These are phyloP conservation scores for Aureobasidium sp. DNA, from an alignment of 2,329 filamentous ascomycete genomes.

Conservation along the genomic window DNA sequence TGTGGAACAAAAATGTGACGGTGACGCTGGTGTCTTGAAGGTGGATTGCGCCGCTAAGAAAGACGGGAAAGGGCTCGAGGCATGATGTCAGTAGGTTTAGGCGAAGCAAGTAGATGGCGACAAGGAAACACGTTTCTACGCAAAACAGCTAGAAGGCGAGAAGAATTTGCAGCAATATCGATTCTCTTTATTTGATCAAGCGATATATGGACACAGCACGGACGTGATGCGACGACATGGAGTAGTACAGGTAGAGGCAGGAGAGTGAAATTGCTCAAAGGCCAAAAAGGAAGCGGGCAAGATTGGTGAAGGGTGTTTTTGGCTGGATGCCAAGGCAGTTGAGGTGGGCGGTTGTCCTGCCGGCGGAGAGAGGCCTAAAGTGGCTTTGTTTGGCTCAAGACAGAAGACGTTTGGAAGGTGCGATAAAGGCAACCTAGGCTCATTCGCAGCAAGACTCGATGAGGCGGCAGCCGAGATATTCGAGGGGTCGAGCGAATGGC, in stretches of 20 bases:
- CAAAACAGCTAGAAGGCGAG: conserved; percentile 7
- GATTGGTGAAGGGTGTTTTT: neutral
- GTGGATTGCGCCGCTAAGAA: neutral
- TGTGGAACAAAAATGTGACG: neutral
- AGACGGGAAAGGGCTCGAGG: neutral
- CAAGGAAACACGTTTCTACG: neutral
- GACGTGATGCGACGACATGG: neutral
- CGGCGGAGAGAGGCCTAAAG: conserved; percentile 7
- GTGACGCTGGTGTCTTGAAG: neutral
- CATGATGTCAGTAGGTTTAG: conserved; percentile 1
- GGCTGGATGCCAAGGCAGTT: conserved; percentile 2
- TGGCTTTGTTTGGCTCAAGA: neutral
- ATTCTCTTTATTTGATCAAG: neutral
- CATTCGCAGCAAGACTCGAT: neutral
- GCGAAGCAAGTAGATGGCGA: neutral
- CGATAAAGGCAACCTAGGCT: neutral
- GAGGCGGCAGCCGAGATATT: neutral
- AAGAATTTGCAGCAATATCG: conserved; percentile 6
- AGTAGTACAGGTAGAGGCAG: neutral
- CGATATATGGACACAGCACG: neutral
- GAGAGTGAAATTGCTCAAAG: neutral
- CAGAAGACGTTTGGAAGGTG: neutral
- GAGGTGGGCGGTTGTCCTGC: conserved; percentile 4
- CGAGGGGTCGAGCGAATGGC: neutral
- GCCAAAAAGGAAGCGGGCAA: neutral